phyloP scores from a whole-genome alignment of 495 filamentous ascomycete genomes.

The Podospora didyma region DNA sequence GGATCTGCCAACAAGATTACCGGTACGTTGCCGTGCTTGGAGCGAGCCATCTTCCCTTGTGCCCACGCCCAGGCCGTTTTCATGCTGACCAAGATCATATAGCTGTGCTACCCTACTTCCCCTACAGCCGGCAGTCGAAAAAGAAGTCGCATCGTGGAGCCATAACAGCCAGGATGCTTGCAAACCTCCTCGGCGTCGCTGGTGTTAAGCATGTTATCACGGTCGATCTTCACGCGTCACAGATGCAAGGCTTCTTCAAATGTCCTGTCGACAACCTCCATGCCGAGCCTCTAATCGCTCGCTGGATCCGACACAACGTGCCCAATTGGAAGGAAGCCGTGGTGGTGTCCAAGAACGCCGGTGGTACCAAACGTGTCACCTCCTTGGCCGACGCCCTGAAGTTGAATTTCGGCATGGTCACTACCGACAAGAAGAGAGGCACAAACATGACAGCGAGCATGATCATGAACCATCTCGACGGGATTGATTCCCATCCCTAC shows the following conservation, averaged over 20 bases:
- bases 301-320: conserved; percentile 90
- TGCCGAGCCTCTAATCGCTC: conserved; percentile 91
- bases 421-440: conserved; percentile 77
- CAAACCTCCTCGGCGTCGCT: conserved; percentile 87
- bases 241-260: conserved; percentile 99
- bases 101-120: conserved; percentile 99
- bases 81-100: conserved; percentile 15
- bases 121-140: conserved; percentile 97
- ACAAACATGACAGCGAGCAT: conserved; percentile 66
- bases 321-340: conserved; percentile 85
- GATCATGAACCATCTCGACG: conserved; percentile 51
- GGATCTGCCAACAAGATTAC: conserved; percentile 97
- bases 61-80: neutral
- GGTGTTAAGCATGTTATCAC: conserved; percentile 97
- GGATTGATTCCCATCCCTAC: conserved; percentile 33
- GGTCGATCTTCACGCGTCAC: conserved; percentile 91
- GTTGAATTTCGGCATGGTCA: conserved; percentile 95
- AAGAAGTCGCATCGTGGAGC: conserved; percentile 97
- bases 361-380: conserved; percentile 95
- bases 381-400: conserved; percentile 93
- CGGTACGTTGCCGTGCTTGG: conserved; percentile 52
- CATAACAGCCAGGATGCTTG: conserved; percentile 94
- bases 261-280: conserved; percentile 97
- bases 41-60: neutral
- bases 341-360: conserved; percentile 96